Base-by-base conservation (phyloP, 2,329 filamentous ascomycete species). In the Chrysoporthe deuterocubensis region DNA sequence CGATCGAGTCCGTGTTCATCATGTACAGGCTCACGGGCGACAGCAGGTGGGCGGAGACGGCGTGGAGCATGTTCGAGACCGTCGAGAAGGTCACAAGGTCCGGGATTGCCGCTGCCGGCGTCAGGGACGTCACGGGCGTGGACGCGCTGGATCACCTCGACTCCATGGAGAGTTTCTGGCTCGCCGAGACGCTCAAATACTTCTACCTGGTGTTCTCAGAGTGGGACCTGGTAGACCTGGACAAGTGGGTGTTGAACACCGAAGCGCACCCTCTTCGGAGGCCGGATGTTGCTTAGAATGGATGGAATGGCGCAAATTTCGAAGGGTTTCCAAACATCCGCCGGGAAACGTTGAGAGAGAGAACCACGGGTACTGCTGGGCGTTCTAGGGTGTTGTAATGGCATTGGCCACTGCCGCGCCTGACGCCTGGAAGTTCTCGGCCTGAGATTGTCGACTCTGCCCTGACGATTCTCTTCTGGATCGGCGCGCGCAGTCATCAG, bases 1-100 rank as follows among this genome's bases (percentile, higher is more conserved):
- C 92, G 2, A 93, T 95, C 65, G 92, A 95, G 80, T 91, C 89
- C 16, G 87, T 96, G 4, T 95, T 93, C 77, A 86, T 93, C 75
- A 87, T 95, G 82, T 93, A 90, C 76, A 87, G 91, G 67, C 82
- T 92, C 68, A 93, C 91, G 0, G 91, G 90, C 37, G 87, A 92
- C 71, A 72, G 82, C 1, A 80, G 82, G 61, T 91, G 89, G 84
- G 87, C 87, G 74, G 85, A 90, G 67, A 88, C 88, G 75, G 91
- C 90, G 1, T 93, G 91, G 91, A 81, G 82, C 66, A 93, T 94
- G 91, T 93, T 93, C 75, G 76, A 85, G 65, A 84, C 86, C 9
- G 83, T 94, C 44, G 81, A 87, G 67, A 82, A 82, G 72, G 81
- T 87, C 72, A 92, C 90, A 14, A 82, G 83, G 37, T 88, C 90